Evolutionary conservation across 2,329 filamentous ascomycete species (phyloP), one percentile per base, ranked within the genome.

Genomic region (Ceratocystis papillata): DNA sequence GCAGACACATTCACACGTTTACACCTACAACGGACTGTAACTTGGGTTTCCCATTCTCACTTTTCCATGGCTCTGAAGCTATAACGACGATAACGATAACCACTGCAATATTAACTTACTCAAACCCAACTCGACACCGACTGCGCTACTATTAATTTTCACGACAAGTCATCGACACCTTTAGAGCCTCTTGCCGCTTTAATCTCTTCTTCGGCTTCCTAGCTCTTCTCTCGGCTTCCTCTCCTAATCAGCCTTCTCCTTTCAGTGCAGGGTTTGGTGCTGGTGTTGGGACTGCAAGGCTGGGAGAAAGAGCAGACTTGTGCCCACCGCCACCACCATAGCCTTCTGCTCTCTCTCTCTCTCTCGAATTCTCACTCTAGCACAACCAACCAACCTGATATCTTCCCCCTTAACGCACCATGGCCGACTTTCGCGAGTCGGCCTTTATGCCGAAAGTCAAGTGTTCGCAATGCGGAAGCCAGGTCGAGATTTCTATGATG

Each of bases 401-500:
- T 15, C 22, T 25, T 28, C 10, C 37, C 20, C 4, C 61, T 48
- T 53, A 10, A 48, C 62, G 48, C 20, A 28, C 41, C 41, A 69
- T 69, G 69, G 63, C 68, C 80, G 76, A 78, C 57, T 74, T 77
- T 69, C 79, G 85, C 73, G 81, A 85, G 74, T 87, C 84, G 74
- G 81, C 83, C 75, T 84, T 92, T 70, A 79, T 94, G 78, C 89
- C 90, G 72, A 86, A 86, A 28, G 89, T 96, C 76, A 96, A 93
- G 80, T 96, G 90, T 76, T 95, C 90, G 64, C 85, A 81, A 77
- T 96, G 90, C 74, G 83, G 85, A 50, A 76, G 79, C 50, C 84
- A 92, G 72, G 89, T 96, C 68, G 87, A 92, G 73, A 94, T 96
- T 70, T 87, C 88, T 50, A 79, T 86, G 74, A 88, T 96, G 87